Evolutionary conservation across 352 stramenopile species (phyloP), one percentile per base, ranked within the genome.

Genomic region (Phytophthora pseudosyringae): DNA sequence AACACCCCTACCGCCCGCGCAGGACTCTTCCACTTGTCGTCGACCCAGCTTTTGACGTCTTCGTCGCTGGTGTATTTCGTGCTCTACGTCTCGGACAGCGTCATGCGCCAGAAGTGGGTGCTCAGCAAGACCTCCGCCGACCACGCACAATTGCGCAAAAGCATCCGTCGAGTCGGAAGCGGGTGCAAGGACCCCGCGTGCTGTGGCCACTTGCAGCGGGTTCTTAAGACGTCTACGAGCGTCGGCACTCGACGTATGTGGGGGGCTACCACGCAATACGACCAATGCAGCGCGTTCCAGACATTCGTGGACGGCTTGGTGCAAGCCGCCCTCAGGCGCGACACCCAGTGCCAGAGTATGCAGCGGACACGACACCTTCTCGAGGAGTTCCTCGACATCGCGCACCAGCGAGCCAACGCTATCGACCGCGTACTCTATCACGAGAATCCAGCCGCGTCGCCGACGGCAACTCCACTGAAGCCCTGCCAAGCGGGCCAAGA

Each of bases 1-100:
- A 49, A 60, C 49, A 64, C 51, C 7, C 63, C 41, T 3, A 29
- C 59, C 46, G 49, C 56, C 3, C 55, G 65, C 36, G 31, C 60
- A 51, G 50, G 62, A 28, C 45, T 74, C 26, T 69, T 69, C 44
- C 38, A 67, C 28, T 43, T 73, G 26, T 11, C 53, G 3, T 61
- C 68, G 16, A 65, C 18, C 21, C 64, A 74, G 33, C 39, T 21
- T 21, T 2, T 44, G 16, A 54, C 57, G 44, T 28, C 36, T 9
- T 57, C 56, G 43, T 71, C 39, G 25, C 60, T 32, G 4, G 31
- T 58, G 35, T 59, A 78, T 48, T 88, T 91, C 28, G 83, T 95
- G 18, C 28, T 92, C 13, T 95, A 91, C 68, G 78, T 95, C 45
- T 89, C 78, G n/a, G 81, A 95, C 68, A 76, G 67, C 41, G 66